Evolutionary conservation across 139 green algal genomes (phyloP), one percentile per base, ranked within the genome.

Genomic region (Tetradesmus lagerheimii): DNA sequence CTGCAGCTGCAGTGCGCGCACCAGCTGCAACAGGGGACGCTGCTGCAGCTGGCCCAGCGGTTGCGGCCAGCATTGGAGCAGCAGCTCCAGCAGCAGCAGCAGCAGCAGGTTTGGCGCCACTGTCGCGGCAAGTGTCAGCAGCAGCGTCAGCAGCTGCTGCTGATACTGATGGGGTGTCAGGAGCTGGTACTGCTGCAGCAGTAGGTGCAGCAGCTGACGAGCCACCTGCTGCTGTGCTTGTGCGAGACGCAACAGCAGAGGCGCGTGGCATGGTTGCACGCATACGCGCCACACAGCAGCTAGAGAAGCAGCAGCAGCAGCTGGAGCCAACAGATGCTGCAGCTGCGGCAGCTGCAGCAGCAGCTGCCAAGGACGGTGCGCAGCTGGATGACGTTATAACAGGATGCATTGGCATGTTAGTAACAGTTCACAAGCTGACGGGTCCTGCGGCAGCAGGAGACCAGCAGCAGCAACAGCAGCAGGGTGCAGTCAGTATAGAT

Each of bases 331-430:
- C 53, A 76, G 81, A 23, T 25, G 53, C 81, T 45, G 81, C 50
- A 29, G 81, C 81, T 45, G 81, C 50, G 18, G 81, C 81, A 53
- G 80, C 27, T 6, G 37, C 34, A 35, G 31, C 81, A 35, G 81
- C 50, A 64, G 66, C 66, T 29, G 90, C 76, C 16, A 14, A 74
- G 4, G 85, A 91, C 62, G 90, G 87, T 34, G n/a, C 27, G 16
- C 86, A 86, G 85, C 53, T 94, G 77, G 81, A 75, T n/a, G 89
- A 90, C 43, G 82, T 93, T 8, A 84, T 94, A 23, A 80, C 82
- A 29, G 89, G 89, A 23, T 94, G 92, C 82, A 86, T 93, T 3
- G 85, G 91, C 16, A 89, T 93, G 67, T 90, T 94, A 50, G 80
- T 94, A 38, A 93, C 89, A 25, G 75, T 94, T 18, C 92, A 94